A percentile compares a stretch with the other conserved stretches of the same genome.
Evolutionary conservation across 108 stramenopile genomes (phyloP).

Genomic region (Chaetoceros muelleri): DNA sequence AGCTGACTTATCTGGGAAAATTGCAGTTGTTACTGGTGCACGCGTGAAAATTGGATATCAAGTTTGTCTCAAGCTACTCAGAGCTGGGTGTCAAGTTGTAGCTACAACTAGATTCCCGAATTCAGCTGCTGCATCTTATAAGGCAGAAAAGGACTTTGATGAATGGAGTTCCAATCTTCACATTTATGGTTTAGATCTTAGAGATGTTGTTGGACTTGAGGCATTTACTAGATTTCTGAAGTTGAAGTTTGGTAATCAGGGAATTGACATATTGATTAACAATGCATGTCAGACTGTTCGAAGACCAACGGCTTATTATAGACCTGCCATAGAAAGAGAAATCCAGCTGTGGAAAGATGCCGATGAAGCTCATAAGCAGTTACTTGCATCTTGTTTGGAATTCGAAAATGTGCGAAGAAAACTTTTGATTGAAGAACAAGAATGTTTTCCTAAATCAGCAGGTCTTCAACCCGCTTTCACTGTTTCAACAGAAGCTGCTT

Average conservation of each 20-base stretch:
- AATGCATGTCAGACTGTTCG: conserved; percentile 92
- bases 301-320: conserved; percentile 75
- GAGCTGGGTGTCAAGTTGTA: conserved; percentile 62
- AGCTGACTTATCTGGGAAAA: conserved; percentile 32
- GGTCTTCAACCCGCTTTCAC: not conserved
- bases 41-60: conserved; percentile 90
- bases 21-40: conserved; percentile 79
- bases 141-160: conserved; percentile 51
- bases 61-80: conserved; percentile 64
- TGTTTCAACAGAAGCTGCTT: not conserved
- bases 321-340: conserved; percentile 58
- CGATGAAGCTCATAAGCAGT: conserved; percentile 39
- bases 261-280: conserved; percentile 83
- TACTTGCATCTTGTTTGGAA: conserved; percentile 48
- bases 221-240: conserved; percentile 70
- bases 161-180: conserved; percentile 46
- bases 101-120: conserved; percentile 86
- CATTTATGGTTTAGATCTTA: conserved; percentile 70
- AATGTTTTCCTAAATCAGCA: not conserved
- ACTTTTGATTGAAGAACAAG: conserved; percentile 21
- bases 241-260: conserved; percentile 29
- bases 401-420: conserved; percentile 54
- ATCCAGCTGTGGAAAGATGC: conserved; percentile 42
- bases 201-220: conserved; percentile 79
- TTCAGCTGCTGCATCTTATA: conserved; percentile 46